phyloP scores from a whole-genome alignment of 2,329 filamentous ascomycete species.

The Epichloe sp. region DNA sequence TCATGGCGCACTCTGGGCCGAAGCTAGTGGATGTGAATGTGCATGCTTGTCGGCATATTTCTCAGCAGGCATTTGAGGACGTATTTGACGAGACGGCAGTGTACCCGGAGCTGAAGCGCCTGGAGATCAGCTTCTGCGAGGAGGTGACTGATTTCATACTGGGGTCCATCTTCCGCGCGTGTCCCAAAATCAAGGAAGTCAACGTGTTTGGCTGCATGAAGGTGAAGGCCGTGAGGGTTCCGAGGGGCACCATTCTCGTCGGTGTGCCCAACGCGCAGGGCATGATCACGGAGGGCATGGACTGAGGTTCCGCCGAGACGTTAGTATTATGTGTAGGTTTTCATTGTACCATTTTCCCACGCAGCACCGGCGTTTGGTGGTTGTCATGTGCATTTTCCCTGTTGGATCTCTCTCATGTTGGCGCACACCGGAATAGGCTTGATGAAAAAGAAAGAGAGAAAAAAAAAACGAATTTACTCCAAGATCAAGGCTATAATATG shows the following conservation, averaged over 20 bases:
- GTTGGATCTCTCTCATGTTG: too few species aligned
- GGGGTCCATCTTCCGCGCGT: slow-evolving; percentile 49
- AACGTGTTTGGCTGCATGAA: slow-evolving; percentile 56
- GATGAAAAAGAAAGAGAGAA: too few species aligned
- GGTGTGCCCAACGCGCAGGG: slow-evolving; percentile 46
- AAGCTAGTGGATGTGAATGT: slow-evolving; percentile 58
- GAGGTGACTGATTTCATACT: slow-evolving; percentile 52
- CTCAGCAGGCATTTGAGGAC: slow-evolving; percentile 55
- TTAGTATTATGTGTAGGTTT: background rate
- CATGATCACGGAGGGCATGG: slow-evolving; percentile 42
- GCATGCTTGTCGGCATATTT: slow-evolving; percentile 75
- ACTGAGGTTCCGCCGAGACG: background rate
- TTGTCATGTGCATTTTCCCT: too few species aligned
- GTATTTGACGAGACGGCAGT: slow-evolving; percentile 49
- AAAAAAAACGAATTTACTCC: too few species aligned
- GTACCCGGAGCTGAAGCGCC: slow-evolving; percentile 55
- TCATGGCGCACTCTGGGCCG: slow-evolving; percentile 72
- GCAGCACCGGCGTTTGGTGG: too few species aligned
- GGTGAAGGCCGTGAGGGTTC: slow-evolving; percentile 39
- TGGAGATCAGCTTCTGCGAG: slow-evolving; percentile 70
- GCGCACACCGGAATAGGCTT: too few species aligned
- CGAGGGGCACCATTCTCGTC: slow-evolving; percentile 41
- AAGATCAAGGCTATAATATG: too few species aligned
- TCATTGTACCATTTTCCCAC: background rate
- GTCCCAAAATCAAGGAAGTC: slow-evolving; percentile 45